Percentiles rank a stretch among this genome's conserved stretches.
phyloP scores from a whole-genome alignment of 495 filamentous ascomycete species.

The Penicillium macrosclerotiorum region DNA sequence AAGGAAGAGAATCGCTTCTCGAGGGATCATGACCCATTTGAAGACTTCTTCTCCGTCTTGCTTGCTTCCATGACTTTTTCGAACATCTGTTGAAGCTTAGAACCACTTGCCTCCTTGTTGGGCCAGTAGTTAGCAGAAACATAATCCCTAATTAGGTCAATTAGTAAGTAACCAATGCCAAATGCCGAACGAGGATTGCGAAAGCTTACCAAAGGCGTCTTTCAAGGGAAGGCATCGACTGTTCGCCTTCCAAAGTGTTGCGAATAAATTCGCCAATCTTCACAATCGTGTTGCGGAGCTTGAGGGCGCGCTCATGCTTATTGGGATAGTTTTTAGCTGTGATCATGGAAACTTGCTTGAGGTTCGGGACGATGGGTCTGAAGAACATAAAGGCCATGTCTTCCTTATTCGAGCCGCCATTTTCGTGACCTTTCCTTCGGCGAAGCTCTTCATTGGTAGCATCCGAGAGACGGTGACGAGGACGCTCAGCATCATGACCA shows the following conservation, averaged over 20 bases:
- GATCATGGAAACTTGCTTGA: constrained; percentile 57
- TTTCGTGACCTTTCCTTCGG: constrained; percentile 43
- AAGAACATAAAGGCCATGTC: constrained; percentile 57
- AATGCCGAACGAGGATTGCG: background rate
- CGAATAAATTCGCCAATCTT: constrained; percentile 51
- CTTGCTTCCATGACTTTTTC: constrained; percentile 39
- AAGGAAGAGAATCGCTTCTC: background rate
- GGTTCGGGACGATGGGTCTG: constrained; percentile 57
- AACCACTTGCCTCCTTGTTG: constrained; percentile 45
- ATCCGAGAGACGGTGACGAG: constrained; percentile 39
- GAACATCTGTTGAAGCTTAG: constrained; percentile 50
- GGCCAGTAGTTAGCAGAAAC: constrained; percentile 50
- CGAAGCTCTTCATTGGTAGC: constrained; percentile 41
- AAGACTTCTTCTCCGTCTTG: constrained; percentile 28
- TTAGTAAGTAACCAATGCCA: too few relatives aligned
- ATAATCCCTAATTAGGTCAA: constrained; percentile 49
- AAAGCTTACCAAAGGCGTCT: constrained; percentile 46
- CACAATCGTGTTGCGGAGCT: constrained; percentile 43
- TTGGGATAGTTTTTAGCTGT: constrained; percentile 62
- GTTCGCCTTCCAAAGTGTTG: constrained; percentile 31
- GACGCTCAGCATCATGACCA: constrained; percentile 32
- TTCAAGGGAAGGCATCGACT: constrained; percentile 39
- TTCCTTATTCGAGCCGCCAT: constrained; percentile 43
- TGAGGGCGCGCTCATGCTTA: constrained; percentile 53
- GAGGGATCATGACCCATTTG: constrained; percentile 28